phyloP scores from a whole-genome alignment of 192 early-diverging fungal genomes.

The Irineochytrium annulatum region DNA sequence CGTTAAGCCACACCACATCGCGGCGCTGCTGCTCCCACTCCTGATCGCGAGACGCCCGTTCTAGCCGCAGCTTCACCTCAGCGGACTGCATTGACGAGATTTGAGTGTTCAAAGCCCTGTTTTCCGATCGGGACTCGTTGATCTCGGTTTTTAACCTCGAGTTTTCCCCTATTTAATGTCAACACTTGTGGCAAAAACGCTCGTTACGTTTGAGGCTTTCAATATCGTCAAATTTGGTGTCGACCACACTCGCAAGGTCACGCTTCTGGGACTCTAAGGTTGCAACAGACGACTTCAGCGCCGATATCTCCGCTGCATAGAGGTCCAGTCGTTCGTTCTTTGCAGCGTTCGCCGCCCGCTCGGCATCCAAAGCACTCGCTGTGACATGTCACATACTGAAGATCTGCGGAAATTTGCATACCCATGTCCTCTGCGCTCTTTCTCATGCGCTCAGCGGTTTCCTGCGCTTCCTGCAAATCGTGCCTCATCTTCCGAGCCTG shows the following conservation, averaged over 20 bases:
- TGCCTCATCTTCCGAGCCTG: slow-evolving; percentile 14
- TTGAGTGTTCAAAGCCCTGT: neutral
- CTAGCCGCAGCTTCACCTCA: slow-evolving; percentile 18
- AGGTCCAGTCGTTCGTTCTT: slow-evolving; percentile 5
- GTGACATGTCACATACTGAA: neutral
- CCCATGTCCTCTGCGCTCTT: neutral
- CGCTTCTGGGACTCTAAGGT: slow-evolving; percentile 16
- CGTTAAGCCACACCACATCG: slow-evolving; percentile 62
- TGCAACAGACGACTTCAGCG: slow-evolving; percentile 7
- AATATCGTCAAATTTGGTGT: slow-evolving; percentile 12
- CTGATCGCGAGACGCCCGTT: slow-evolving; percentile 39
- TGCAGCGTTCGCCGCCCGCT: neutral
- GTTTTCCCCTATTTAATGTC: slow-evolving; percentile 1
- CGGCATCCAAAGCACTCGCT: neutral
- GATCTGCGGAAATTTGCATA: neutral
- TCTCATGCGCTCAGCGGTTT: neutral
- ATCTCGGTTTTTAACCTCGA: neutral
- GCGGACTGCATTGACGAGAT: slow-evolving; percentile 18
- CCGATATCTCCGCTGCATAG: slow-evolving; percentile 6
- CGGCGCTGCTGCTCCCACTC: slow-evolving; percentile 54
- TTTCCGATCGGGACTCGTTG: neutral
- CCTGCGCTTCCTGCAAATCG: neutral
- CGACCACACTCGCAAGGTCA: slow-evolving; percentile 7
- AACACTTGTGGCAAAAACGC: neutral
- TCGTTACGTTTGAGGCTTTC: slow-evolving; percentile 13